A percentile compares a stretch with the other conserved stretches of the same genome.
Evolutionary conservation across 1,284 basidiomycete genomes (phyloP).

Genomic region (Caloboletus firmus): DNA sequence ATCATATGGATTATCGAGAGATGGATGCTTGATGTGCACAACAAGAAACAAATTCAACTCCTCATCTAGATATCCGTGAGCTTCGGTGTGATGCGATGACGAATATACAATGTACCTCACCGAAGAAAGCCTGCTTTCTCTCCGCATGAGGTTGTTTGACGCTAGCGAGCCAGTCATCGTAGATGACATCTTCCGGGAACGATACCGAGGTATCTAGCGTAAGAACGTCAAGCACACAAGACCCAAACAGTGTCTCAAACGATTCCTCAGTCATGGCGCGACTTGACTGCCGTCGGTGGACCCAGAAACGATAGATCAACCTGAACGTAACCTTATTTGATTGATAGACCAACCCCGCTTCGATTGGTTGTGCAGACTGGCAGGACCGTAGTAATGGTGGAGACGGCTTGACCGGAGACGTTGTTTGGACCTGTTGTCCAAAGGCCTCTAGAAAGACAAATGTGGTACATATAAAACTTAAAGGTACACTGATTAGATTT

Average conservation of each 20-base stretch:
- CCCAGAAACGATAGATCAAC: neutral
- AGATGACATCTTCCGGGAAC: slow-evolving; percentile 49
- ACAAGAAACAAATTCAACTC: slow-evolving; percentile 69
- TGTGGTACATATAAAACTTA: too few species aligned
- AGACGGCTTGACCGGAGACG: neutral
- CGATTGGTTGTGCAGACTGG: neutral
- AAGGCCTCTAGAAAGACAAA: slow-evolving; percentile 13
- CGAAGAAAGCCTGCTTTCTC: slow-evolving; percentile 71
- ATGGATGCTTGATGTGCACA: slow-evolving; percentile 49
- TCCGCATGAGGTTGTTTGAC: slow-evolving; percentile 41
- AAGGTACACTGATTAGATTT: slow-evolving; percentile 3
- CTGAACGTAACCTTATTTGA: neutral
- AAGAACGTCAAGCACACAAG: slow-evolving; percentile 59
- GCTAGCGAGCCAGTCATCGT: slow-evolving; percentile 57
- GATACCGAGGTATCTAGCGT: slow-evolving; percentile 65
- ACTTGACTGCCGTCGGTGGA: neutral
- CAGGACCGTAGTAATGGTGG: neutral
- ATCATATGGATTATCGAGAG: slow-evolving; percentile 35
- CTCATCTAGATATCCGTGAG: slow-evolving; percentile 55
- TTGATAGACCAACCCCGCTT: neutral
- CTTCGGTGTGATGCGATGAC: slow-evolving; percentile 21
- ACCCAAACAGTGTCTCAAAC: slow-evolving; percentile 66
- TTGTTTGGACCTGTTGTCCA: slow-evolving; percentile 23
- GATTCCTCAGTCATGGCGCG: slow-evolving; percentile 28
- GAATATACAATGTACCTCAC: slow-evolving; percentile 43